A percentile compares a stretch with the other conserved stretches of the same genome.
Conservation (phyloP, 441 rosid species). For the Gossypium davidsonii region DNA sequence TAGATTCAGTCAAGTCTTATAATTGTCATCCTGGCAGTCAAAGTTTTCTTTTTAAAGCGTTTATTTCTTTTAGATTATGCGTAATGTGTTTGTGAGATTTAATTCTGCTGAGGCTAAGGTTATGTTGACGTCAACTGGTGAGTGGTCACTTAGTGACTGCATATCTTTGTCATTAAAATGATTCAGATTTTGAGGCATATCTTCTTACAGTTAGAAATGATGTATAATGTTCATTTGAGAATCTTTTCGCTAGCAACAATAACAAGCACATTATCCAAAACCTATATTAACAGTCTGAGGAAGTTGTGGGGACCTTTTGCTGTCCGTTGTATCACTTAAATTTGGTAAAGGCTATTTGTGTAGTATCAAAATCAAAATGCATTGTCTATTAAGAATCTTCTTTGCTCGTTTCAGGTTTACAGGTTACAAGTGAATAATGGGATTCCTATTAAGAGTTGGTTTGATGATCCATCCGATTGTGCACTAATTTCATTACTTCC, state of each 20-base stretch:
- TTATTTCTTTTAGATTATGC: background rate
- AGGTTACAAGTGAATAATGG: conserved; percentile 89
- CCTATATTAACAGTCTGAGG: too few species aligned
- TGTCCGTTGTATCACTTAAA: too few species aligned
- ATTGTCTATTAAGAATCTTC: conserved; percentile 5
- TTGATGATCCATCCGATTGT: conserved; percentile 80
- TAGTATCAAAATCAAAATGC: background rate
- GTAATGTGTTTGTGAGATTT: background rate
- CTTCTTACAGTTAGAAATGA: background rate
- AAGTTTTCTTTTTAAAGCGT: background rate
- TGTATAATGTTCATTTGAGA: background rate
- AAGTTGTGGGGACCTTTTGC: too few species aligned
- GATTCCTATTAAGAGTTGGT: conserved; percentile 97
- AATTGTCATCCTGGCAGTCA: background rate
- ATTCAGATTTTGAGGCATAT: background rate
- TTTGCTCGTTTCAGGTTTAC: conserved; percentile 71
- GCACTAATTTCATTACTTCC: conserved; percentile 79
- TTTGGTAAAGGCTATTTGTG: background rate
- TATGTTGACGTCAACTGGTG: background rate
- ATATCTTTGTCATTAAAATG: background rate
- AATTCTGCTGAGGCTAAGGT: background rate
- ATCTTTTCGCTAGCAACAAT: background rate
- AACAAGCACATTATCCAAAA: too few species aligned
- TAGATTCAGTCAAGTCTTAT: too few species aligned
- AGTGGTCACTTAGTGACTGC: background rate